Evolutionary conservation across 345 rosid genomes (phyloP).

Genomic region (Alliaria petiolata): DNA sequence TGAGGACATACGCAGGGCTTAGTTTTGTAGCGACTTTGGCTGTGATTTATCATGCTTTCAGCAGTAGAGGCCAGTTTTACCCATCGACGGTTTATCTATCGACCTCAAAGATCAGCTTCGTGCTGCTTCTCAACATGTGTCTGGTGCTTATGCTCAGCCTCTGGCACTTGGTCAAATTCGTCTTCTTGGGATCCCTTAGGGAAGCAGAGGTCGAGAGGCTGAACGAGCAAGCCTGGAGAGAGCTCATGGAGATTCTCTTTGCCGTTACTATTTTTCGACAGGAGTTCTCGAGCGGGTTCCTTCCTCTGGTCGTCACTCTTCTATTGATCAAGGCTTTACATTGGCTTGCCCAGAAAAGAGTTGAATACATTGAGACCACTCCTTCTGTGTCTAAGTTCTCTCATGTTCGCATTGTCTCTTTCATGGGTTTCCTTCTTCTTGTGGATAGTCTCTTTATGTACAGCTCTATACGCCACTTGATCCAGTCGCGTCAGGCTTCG

Average conservation of each 20-base stretch:
- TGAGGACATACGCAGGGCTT: conserved; percentile 65
- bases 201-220: conserved; percentile 95
- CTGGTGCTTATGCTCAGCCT: conserved; percentile 73
- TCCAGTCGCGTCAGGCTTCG: conserved; percentile 72
- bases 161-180: conserved; percentile 76
- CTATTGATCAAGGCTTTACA: conserved; percentile 81
- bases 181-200: conserved; percentile 85
- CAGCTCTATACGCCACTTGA: conserved; percentile 54
- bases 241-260: conserved; percentile 94
- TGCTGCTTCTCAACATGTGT: conserved; percentile 88
- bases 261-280: conserved; percentile 92
- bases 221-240: conserved; percentile 96
- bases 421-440: conserved; percentile 76
- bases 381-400: conserved; percentile 72
- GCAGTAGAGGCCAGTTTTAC: conserved; percentile 83
- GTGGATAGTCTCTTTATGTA: conserved; percentile 69
- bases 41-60: conserved; percentile 78
- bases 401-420: conserved; percentile 77
- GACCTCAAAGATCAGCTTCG: conserved; percentile 81
- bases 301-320: conserved; percentile 78
- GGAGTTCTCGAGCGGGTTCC: conserved; percentile 80
- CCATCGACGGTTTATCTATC: conserved; percentile 87
- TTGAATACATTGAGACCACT: conserved; percentile 90
- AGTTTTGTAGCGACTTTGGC: conserved; percentile 62
- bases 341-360: conserved; percentile 98